A percentile compares a stretch with the other conserved stretches of the same genome.
Evolutionary conservation across 179 eudicot genomes (phyloP).

Genomic region (Amaranthus tricolor): DNA sequence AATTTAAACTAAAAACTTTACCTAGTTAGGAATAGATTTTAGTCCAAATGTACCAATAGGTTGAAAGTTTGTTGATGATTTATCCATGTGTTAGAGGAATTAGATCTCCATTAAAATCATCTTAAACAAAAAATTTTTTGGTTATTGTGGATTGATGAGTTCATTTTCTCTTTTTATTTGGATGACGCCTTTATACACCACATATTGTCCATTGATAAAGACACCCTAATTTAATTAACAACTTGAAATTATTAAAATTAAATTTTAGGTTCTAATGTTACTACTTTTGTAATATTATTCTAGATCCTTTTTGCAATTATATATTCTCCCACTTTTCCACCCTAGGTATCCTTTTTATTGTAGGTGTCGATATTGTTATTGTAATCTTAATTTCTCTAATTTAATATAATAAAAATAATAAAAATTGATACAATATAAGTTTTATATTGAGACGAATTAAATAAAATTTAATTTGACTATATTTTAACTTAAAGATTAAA

Average conservation of each 20-base stretch:
- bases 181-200: not conserved
- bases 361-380: too few species aligned
- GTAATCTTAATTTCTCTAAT: too few species aligned
- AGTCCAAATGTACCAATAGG: slow-evolving; percentile 9
- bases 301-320: not conserved
- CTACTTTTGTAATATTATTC: slow-evolving; percentile 4
- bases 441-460: too few species aligned
- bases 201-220: slow-evolving; percentile 7
- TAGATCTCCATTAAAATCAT: slow-evolving; percentile 3
- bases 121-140: not conserved
- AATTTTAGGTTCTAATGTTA: not conserved
- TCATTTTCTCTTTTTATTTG: not conserved
- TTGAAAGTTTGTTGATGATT: not conserved
- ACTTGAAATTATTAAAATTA: not conserved
- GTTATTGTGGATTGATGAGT: not conserved
- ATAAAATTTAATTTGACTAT: too few species aligned
- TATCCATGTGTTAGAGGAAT: slow-evolving; percentile 11
- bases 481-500: too few species aligned
- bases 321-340: too few species aligned
- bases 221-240: slow-evolving; percentile 13
- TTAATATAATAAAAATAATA: too few species aligned
- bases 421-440: too few species aligned
- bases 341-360: too few species aligned
- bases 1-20: slow-evolving; percentile 8
- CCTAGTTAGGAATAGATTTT: slow-evolving; percentile 12